Evolutionary conservation across 192 early-diverging fungal genomes (phyloP), one percentile per base, ranked within the genome.

Genomic region (Neocallimastix lanati): DNA sequence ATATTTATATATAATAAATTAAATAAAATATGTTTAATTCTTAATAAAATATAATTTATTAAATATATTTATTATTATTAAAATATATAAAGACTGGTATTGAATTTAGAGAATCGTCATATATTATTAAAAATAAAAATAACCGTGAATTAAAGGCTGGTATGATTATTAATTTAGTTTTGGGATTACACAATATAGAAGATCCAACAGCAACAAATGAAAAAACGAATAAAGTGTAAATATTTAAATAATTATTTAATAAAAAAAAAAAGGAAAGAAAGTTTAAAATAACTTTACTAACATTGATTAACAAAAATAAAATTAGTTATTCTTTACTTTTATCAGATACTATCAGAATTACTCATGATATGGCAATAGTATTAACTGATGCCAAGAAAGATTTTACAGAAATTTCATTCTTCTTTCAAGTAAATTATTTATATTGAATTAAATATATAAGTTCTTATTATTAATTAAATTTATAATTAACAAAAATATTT

Each of bases 101-200:
- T 77, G 96, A 99, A 86, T 94, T 98, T 80, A 87, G 93, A 50
- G 98, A 99, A 81, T 88, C 92, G 13, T 87, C 84, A 28, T 97
- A 93, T 85, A 83, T 90, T 16, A 87, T 99, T 77, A 88, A 86
- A 35, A 80, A 88, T n/a, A 95, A 94, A 79, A 93, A 91, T 82
- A 78, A 80, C 29, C 86, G 88, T 78, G 85, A 86, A 37, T 84
- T 99, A 77, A 85, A 92, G 80, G 84, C 88, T 1, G 93, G 92
- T 58, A 97, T 97, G 95, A 89, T 94, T 0, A 81, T 98, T 77
- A 95, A 93, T 77, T 82, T 98, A 21, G 89, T 90, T 18, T 81
- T 98, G 16, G 96, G 95, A 14, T 94, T 99, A 82, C 90, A 95
- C 81, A 91, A 93, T 82, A 79, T 99, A 36, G 87, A 86, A 76